Evolutionary conservation across 192 early-diverging fungal species (phyloP).

Genomic region (Geranomyces michiganensis): DNA sequence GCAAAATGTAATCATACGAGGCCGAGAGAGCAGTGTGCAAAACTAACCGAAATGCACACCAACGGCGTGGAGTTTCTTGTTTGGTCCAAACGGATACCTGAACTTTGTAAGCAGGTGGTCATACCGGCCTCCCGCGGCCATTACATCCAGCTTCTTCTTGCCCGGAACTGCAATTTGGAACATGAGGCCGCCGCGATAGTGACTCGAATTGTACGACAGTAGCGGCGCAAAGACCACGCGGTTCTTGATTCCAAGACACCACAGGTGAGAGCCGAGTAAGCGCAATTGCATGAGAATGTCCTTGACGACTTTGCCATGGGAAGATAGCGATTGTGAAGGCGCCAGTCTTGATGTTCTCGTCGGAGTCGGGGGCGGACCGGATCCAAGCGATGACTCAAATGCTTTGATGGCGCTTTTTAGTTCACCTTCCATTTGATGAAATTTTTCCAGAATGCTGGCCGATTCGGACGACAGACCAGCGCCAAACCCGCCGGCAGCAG

Average conservation of each 20-base stretch:
- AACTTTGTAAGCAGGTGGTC: conserved; percentile 61
- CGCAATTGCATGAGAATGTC: conserved; percentile 9
- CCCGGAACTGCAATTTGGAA: conserved; percentile 63
- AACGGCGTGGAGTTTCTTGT: conserved; percentile 53
- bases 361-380: neutral
- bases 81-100: conserved; percentile 51
- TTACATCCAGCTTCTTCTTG: conserved; percentile 55
- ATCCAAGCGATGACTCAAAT: neutral
- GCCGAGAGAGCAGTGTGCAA: conserved; percentile 24
- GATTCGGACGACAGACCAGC: conserved; percentile 28
- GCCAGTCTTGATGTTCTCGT: neutral
- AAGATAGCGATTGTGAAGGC: neutral
- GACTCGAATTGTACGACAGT: conserved; percentile 60
- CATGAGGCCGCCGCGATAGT: conserved; percentile 60
- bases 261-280: conserved; percentile 16
- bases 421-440: conserved; percentile 25
- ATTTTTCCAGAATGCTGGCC: conserved; percentile 32
- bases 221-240: conserved; percentile 58
- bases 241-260: conserved; percentile 39
- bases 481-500: neutral
- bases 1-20: neutral
- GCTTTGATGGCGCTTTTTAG: conserved; percentile 17
- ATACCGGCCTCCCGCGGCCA: conserved; percentile 74
- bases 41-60: conserved; percentile 85
- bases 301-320: neutral